Base-by-base conservation (phyloP, 768 basidiomycete species). In the Crepidotus variabilis region DNA sequence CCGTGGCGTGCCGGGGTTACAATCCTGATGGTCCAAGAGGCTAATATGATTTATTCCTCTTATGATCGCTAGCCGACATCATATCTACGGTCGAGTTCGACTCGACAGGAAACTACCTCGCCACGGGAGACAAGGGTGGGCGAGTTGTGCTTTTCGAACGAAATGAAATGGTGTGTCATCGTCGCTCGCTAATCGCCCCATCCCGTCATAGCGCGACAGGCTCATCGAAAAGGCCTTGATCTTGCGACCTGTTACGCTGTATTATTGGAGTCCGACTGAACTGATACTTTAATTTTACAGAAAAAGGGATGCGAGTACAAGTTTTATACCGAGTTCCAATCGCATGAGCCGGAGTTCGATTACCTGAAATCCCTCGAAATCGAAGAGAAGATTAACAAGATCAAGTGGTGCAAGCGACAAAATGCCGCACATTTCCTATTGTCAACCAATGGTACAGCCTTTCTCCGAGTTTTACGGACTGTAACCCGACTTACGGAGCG, bases 271-370 rank as follows among this genome's bases (percentile, higher is more conserved):
- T 60, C 2, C 52, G 18, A 14, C 32, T 48, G 36, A 36, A 3
- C 56, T 63, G 45, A 53, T 39, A 52, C 43, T 59, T 43, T 33
- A 21, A 50, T 34, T 24, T 51, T n/a, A 18, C 68, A 97, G 94
- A 98, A 99, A 91, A 98, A 97, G 72, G 94, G 94, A 61, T 99
- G 97, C 78, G 97, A 99, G 78, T 99, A 99, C 86, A 98, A 98
- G 74, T 99, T 99, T 75, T 98, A 98, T 73, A 99, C 97, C 51
- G 97, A 99, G 75, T 97, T 98, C 71, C 97, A 99, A 80, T 95
- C 93, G 47, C 97, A 99, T 72, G 97, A 99, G 72, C 97, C 97
- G 54, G 97, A 99, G 72, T 99, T 99, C 72, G 97, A 99, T 78
- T 99, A 99, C 73, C 87, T 99, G 69, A 99, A 99, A 81, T 97